These are phyloP conservation scores for Penicillium parvum DNA, from an alignment of 495 filamentous ascomycete genomes.

Conservation along the genomic window DNA sequence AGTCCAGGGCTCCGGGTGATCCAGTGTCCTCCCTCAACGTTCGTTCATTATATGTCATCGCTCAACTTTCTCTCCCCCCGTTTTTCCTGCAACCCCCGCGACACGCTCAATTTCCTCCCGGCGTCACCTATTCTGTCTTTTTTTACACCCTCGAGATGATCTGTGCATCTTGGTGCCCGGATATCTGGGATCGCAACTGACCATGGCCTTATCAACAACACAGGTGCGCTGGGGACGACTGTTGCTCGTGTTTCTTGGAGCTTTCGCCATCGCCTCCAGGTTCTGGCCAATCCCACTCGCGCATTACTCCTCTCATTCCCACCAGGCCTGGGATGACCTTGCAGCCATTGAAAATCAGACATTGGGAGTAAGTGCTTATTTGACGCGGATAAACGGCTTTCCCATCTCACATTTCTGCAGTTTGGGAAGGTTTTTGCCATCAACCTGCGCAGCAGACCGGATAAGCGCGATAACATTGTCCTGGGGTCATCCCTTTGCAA, in stretches of 20 bases:
- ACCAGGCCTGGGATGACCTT: conserved; percentile 1
- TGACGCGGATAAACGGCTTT: neutral
- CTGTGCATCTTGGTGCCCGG: neutral
- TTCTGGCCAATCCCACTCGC: conserved; percentile 4
- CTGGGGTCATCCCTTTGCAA: conserved; percentile 48
- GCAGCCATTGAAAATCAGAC: conserved; percentile 20
- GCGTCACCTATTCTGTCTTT: neutral
- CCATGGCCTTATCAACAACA: conserved; percentile 4
- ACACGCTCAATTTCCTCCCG: too few species aligned
- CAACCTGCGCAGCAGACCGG: conserved; percentile 52
- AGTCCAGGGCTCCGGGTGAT: too few species aligned
- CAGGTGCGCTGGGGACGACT: conserved; percentile 6
- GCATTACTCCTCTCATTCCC: neutral
- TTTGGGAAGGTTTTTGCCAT: conserved; percentile 58
- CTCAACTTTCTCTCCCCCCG: too few species aligned
- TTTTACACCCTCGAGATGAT: neutral
- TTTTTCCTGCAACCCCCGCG: too few species aligned
- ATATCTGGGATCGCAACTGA: neutral
- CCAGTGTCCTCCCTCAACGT: too few species aligned
- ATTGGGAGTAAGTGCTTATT: conserved; percentile 15
- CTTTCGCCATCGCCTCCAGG: conserved; percentile 1
- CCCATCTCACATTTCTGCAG: conserved; percentile 25
- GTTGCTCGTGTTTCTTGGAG: conserved; percentile 1
- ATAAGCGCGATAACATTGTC: conserved; percentile 56
- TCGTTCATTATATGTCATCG: too few species aligned